Evolutionary conservation across 192 early-diverging fungal genomes (phyloP).

Genomic region (Gaertneriomyces semiglobifer): DNA sequence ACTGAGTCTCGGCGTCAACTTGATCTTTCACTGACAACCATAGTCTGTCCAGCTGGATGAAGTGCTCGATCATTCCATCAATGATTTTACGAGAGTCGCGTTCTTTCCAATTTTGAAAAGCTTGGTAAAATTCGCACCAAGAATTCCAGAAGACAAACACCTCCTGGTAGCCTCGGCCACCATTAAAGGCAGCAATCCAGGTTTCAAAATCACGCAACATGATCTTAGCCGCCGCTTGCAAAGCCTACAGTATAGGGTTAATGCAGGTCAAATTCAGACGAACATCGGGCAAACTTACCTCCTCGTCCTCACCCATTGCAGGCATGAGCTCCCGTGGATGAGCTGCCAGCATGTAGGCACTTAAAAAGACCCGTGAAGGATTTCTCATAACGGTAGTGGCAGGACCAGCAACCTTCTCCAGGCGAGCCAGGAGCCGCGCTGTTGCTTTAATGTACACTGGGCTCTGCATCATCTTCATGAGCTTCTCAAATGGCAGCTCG

Average conservation of each 20-base stretch:
- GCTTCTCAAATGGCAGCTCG: constrained; percentile 37
- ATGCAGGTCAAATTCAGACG: background rate
- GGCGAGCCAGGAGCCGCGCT: constrained; percentile 23
- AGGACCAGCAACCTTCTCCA: constrained; percentile 20
- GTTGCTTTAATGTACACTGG: constrained; percentile 40
- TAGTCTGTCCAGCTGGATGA: constrained; percentile 60
- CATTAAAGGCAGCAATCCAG: constrained; percentile 22
- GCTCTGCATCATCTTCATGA: constrained; percentile 36
- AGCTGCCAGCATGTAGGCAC: constrained; percentile 66
- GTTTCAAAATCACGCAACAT: constrained; percentile 41
- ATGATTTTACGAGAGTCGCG: constrained; percentile 63
- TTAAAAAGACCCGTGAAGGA: constrained; percentile 65
- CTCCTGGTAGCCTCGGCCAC: constrained; percentile 10
- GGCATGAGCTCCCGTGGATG: constrained; percentile 63
- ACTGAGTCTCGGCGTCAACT: constrained; percentile 50
- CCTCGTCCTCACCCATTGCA: constrained; percentile 47
- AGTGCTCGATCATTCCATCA: constrained; percentile 62
- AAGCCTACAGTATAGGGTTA: constrained; percentile 27
- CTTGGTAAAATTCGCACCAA: constrained; percentile 57
- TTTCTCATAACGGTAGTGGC: constrained; percentile 33
- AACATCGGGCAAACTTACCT: constrained; percentile 38
- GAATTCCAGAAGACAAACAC: constrained; percentile 42
- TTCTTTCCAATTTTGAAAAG: constrained; percentile 71
- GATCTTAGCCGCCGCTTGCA: constrained; percentile 27
- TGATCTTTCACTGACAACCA: constrained; percentile 59